Evolutionary conservation across 1,284 basidiomycete genomes (phyloP).

Genomic region (Leccinum solheimii): DNA sequence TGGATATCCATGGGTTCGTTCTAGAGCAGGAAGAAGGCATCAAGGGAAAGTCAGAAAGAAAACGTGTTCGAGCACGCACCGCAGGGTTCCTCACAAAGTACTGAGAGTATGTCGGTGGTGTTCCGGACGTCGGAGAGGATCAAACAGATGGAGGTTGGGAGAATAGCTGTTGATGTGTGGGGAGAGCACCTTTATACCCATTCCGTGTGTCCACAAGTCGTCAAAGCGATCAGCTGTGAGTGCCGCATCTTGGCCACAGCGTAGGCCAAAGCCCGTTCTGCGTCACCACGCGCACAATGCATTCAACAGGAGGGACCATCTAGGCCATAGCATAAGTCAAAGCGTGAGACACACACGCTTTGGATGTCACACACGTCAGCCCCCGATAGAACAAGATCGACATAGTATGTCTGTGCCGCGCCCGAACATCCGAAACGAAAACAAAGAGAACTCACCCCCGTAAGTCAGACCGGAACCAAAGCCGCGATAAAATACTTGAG

Average conservation of each 20-base stretch:
- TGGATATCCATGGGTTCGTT: constrained; percentile 1
- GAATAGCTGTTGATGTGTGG: background rate
- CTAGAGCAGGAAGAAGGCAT: background rate
- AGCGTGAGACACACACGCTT: background rate
- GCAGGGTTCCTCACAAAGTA: background rate
- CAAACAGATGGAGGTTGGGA: background rate
- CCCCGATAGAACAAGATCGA: background rate
- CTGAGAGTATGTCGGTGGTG: background rate
- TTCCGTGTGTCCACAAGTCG: background rate
- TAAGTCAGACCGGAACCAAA: background rate
- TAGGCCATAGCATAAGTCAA: background rate
- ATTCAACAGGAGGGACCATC: too few species aligned
- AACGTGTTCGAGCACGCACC: background rate
- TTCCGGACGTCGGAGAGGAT: background rate
- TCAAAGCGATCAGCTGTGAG: background rate
- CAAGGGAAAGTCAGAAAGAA: background rate
- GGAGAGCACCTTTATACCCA: background rate
- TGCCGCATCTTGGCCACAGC: background rate
- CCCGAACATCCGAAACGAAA: background rate
- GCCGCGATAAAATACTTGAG: constrained; percentile 25
- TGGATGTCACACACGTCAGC: background rate
- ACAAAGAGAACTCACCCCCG: background rate
- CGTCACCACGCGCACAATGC: background rate
- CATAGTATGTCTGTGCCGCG: background rate
- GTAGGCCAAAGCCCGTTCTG: background rate